Percentiles rank a stretch among this genome's conserved stretches.
These are phyloP conservation scores for Stephania japonica DNA, from an alignment of 164 flowering plant species.

Conservation along the genomic window DNA sequence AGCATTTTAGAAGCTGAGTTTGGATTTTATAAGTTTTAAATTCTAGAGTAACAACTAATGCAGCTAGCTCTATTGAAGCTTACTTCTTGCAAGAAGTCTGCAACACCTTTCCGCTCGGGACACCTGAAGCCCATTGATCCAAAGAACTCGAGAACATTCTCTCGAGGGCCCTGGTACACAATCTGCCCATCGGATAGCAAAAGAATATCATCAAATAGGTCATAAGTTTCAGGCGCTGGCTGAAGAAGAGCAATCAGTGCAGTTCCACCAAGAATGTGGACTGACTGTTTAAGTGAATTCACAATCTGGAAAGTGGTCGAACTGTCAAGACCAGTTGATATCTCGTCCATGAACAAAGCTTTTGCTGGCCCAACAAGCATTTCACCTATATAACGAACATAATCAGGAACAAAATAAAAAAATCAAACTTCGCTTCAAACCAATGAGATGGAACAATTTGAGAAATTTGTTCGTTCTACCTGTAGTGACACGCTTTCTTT, in stretches of 20 bases:
- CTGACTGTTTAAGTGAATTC: constrained; percentile 44
- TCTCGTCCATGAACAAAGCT: constrained; percentile 82
- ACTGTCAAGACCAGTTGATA: constrained; percentile 82
- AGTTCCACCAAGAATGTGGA: constrained; percentile 56
- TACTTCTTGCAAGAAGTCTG: constrained; percentile 23
- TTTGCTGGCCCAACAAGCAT: constrained; percentile 79
- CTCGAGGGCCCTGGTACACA: constrained; percentile 42
- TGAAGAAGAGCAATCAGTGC: constrained; percentile 74
- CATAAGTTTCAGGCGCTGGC: constrained; percentile 81
- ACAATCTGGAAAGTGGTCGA: constrained; percentile 75
- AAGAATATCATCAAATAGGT: constrained; percentile 72
- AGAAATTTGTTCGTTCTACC: constrained; percentile 19
- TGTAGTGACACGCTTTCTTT: constrained; percentile 42
- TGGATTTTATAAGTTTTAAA: not conserved
- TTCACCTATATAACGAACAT: constrained; percentile 40
- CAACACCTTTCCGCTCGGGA: constrained; percentile 13
- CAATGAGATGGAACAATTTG: not conserved
- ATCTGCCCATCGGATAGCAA: constrained; percentile 67
- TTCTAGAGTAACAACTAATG: not conserved
- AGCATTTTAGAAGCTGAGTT: not conserved
- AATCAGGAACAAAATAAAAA: not conserved
- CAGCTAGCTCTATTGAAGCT: not conserved
- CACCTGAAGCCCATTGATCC: constrained; percentile 12
- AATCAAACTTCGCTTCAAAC: not conserved
- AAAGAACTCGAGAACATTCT: constrained; percentile 11